Evolutionary conservation across 768 basidiomycete species (phyloP), one percentile per base, ranked within the genome.

Genomic region (Naganishia kalamii): DNA sequence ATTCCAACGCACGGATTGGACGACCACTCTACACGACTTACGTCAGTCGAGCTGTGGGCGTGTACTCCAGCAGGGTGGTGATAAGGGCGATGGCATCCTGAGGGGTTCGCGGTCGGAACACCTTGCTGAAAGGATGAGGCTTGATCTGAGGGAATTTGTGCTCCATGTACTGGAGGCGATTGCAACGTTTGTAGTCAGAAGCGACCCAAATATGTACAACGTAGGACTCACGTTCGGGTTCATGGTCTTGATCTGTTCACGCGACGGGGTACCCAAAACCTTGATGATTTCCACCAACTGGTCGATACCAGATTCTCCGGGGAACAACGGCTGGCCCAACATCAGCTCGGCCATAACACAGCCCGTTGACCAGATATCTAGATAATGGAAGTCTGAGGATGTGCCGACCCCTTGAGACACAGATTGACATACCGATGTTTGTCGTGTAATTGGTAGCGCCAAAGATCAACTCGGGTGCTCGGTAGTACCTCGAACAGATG

Each of bases 221-320:
- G 43, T 15, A 27, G 2, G 4, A 72, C 77, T 73, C 70, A 76
- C 77, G 82, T 99, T 99, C 62, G 96, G 96, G 80, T 99, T 99
- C 96, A 99, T 99, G 71, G 96, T 98, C 87, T 99, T 98, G 85
- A 99, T 99, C 80, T 99, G 96, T 77, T 98, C 96, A 71, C 94
- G 83, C 65, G 96, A 93, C 2, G 96, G 96, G 23, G 96, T 99
- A 17, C 96, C 96, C 61, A 99, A 85, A 47, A 99, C 92, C 80
- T 99, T 99, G 87, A 99, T 99, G 72, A 99, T 99, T 81, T 99
- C 96, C 64, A 99, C 96, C 74, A 99, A 79, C 81, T 99, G 96
- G 80, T 99, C 96, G 74, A 99, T 99, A 25, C 94, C 93, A 27
- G 76, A 76, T 81, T 99, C 96, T 66, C 96, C 96, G 3, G 96